Evolutionary conservation across 768 basidiomycete genomes (phyloP), one percentile per base, ranked within the genome.

Genomic region (Rhizopogon vesiculosus): DNA sequence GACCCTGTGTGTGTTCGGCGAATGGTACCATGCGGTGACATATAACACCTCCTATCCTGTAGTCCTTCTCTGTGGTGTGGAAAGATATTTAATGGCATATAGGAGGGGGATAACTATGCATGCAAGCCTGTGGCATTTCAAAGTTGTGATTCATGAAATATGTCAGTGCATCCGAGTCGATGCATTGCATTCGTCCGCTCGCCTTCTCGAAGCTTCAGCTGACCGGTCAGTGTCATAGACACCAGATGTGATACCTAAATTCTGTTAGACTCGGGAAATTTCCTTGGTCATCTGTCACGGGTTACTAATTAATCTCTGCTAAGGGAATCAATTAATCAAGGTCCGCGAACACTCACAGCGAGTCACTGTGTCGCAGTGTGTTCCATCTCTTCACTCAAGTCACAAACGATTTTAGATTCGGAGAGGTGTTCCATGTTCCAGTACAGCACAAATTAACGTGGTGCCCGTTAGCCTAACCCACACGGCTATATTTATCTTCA

Each of bases 261-360:
- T 58, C 57, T 28, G 54, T 18, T 7, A 45, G 40, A 25, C 54
- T 58, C 19, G 57, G 54, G 57, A 58, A 43, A 58, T 58, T 35
- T 29, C 18, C n/a, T 31, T 58, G 28, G 44, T 38, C 15, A 41
- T 58, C 19, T 45, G 45, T 52, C 19, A 31, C 18, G 18, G 40
- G 38, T 8, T 7, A 19, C n/a, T 38, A 33, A 22, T 28, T 49
- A 7, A 19, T 45, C 12, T 16, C 53, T 15, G 31, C 10, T n/a
- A n/a, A 48, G 16, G 49, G 48, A 15, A 55, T 22, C 22, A 2
- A 22, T 22, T 22, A 22, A 22, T 33, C 15, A 58, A 46, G 41
- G 54, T 58, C 33, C 57, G 55, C 57, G 57, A 58, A 29, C 45
- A 53, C 9, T 45, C 57, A 22, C 55, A 58, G 57, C 46, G 7